Conservation (phyloP, 2,329 filamentous ascomycete species). For the Ophiosphaerella korrae region DNA sequence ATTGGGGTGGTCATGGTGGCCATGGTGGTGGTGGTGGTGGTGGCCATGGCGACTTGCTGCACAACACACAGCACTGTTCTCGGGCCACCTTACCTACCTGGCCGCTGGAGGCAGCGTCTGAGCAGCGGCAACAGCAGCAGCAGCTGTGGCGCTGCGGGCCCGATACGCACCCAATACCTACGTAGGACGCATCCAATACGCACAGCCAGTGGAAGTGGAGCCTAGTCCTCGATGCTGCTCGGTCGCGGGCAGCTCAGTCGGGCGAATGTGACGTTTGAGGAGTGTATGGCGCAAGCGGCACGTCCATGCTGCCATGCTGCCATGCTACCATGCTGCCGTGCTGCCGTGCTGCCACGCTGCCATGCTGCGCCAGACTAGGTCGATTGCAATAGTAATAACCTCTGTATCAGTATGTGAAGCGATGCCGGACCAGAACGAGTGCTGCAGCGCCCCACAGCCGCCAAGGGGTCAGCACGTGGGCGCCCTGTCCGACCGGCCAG, state of each 20-base stretch:
- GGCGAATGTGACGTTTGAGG: conserved; percentile 26
- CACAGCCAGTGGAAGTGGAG: too few species aligned
- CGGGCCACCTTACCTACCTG: conserved; percentile 24
- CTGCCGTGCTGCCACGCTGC: too few species aligned
- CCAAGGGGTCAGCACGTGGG: conserved; percentile 31
- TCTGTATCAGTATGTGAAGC: conserved; percentile 1
- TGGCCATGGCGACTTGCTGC: conserved; percentile 25
- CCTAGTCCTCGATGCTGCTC: background rate
- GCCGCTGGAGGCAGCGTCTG: conserved; percentile 11
- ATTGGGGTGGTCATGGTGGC: conserved; percentile 17
- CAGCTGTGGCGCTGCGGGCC: background rate
- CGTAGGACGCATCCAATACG: too few species aligned
- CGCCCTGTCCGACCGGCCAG: conserved; percentile 14
- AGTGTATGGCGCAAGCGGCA: conserved; percentile 14
- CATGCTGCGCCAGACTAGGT: conserved; percentile 3
- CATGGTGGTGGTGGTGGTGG: conserved; percentile 21
- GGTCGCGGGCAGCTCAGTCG: conserved; percentile 18
- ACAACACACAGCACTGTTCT: conserved; percentile 20
- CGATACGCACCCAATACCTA: too few species aligned
- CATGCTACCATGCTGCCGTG: too few species aligned
- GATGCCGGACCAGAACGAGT: background rate
- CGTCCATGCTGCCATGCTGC: too few species aligned
- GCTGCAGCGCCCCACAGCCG: conserved; percentile 6
- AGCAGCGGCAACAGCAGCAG: too few species aligned
- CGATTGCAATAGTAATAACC: background rate